Base-by-base conservation (phyloP, 2,329 filamentous ascomycete genomes). In the Rugonectria rugulosa region DNA sequence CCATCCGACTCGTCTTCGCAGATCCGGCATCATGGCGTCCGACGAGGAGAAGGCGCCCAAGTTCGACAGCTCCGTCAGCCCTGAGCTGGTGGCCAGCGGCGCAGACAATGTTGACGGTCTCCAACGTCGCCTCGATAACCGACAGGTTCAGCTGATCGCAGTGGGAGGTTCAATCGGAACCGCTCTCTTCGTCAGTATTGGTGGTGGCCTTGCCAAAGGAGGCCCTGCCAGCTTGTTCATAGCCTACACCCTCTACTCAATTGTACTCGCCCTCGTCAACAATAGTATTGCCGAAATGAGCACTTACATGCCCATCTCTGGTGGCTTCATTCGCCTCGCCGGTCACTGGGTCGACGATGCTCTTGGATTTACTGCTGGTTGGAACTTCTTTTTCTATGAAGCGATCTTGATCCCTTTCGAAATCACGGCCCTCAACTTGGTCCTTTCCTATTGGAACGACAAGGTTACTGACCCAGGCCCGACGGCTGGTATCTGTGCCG, bases 311-410 rank as follows among this genome's bases (percentile, higher is more conserved):
- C 86, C 87, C 20, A 79, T 89, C 41, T 81, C 79, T 36, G 85
- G 86, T 59, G 83, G 83, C 2, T 88, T 88, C 67, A 81, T 89
- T 60, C 84, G 86, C 56, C 78, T 88, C 65, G 85, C 85, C 5
- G 85, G 85, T 23, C 77, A 85, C 62, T 89, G 85, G 82, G 83
- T 85, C 9, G 86, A 89, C 68, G 85, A 88, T n/a, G 79, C 86
- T 9, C 75, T 85, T 17, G 85, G 85, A 27, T 88, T 88, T 59
- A 74, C 74, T 66, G 71, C 72, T 31, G 75, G 75, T 24, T 78
- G 74, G 74, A 78, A 78, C 58, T 78, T 77, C 61, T 77, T 78
- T 65, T 60, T 78, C n/a, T 77, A 77, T 56, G 75, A 77, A 58
- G 75, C 75, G 9, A 68, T 77, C 37, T 68, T 77, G 23, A 77